Base-by-base conservation (phyloP, 768 basidiomycete genomes). In the Serendipita sp. region DNA sequence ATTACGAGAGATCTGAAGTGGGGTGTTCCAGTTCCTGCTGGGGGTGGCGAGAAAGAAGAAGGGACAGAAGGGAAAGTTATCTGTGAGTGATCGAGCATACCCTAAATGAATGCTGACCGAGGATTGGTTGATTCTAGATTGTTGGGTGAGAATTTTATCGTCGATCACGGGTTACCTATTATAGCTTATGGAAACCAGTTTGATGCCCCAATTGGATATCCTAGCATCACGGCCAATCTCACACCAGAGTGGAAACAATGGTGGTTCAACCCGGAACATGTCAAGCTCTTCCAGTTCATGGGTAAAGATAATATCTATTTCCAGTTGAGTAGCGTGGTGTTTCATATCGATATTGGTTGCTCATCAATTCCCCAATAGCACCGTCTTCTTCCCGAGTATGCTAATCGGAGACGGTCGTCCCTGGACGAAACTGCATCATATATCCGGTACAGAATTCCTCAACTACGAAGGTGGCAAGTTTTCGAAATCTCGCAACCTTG, bases 251-350 rank as follows among this genome's bases (percentile, higher is more conserved):
- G 96, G 96, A 84, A 86, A 74, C 80, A 84, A 73, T 99, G 96
- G 96, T 99, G 96, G 96, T 84, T 88, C 71, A 88, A 94, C 71
- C 88, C 87, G 1, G 79, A 90, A 69, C 80, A 97, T 70, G 93
- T 99, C 66, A 80, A 83, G 69, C 78, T 98, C 62, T 96, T 92
- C 76, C 95, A 99, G 74, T 99, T 99, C 79, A 99, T 99, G 96
- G 96, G 96, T 72, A 99, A 99, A 77, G 95, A 98, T 73, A 97
- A 93, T 67, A 92, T 94, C 60, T 97, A 95, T 75, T 99, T 99
- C 83, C 96, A 99, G 56, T 60, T 37, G 3, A 60, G 24, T 37
- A 8, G 28, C 3, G 56, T 24, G 4, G 10, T 51, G 10, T 60
- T 11, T 37, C 16, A n/a, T 60, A 16, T 8, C 56, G 16, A 24